These are phyloP conservation scores for Alliaria petiolata DNA, from an alignment of 345 rosid genomes.

Conservation along the genomic window DNA sequence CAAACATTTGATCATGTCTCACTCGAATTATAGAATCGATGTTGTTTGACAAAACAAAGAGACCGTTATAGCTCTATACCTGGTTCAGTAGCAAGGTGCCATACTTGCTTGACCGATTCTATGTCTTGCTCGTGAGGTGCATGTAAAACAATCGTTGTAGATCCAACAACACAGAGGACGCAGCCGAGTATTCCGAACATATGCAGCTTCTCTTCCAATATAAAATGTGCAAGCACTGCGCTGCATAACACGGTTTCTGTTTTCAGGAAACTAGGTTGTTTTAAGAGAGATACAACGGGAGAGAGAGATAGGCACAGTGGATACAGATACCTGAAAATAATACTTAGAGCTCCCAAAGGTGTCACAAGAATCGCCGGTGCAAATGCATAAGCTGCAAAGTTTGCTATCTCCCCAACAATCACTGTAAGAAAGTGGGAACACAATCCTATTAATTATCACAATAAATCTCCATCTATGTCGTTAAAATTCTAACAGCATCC, in stretches of 20 bases:
- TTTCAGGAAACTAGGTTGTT: not conserved
- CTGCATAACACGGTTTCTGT: conserved; percentile 46
- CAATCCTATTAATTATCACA: no score
- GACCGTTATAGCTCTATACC: conserved; percentile 33
- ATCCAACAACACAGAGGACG: conserved; percentile 80
- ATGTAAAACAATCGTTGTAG: conserved; percentile 74
- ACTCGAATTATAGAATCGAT: not conserved
- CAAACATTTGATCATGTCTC: not conserved
- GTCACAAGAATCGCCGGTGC: conserved; percentile 98
- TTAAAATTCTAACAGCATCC: not conserved
- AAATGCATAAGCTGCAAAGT: conserved; percentile 92
- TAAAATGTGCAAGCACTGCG: conserved; percentile 92
- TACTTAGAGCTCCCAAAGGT: conserved; percentile 94
- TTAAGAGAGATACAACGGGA: not conserved
- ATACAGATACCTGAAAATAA: conserved; percentile 78
- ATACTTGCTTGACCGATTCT: conserved; percentile 74
- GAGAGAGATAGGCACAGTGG: conserved; percentile 5
- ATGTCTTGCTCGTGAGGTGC: conserved; percentile 79
- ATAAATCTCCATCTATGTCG: not conserved
- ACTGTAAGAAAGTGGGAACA: conserved; percentile 38
- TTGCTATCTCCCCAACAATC: conserved; percentile 88
- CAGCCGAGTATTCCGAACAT: conserved; percentile 87
- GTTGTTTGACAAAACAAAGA: not conserved
- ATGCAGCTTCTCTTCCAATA: conserved; percentile 74
- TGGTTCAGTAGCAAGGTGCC: conserved; percentile 84